Conservation (phyloP, 2,329 filamentous ascomycete genomes). For the Aspergillus puulaauensis region DNA sequence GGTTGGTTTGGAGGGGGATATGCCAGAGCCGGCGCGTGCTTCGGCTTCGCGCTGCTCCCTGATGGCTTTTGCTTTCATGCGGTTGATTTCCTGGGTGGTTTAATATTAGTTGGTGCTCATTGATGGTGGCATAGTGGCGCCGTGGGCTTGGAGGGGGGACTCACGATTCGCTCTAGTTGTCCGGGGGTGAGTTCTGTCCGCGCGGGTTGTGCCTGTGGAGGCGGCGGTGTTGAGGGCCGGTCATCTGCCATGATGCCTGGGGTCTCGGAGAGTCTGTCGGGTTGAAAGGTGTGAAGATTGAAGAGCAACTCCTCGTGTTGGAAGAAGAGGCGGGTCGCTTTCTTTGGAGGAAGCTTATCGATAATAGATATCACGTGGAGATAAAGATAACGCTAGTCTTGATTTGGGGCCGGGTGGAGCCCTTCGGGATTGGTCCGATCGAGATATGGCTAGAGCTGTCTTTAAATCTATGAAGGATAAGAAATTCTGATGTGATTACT, state of each 20-base stretch:
- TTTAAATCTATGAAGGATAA: no score
- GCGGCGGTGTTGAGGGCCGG: background rate
- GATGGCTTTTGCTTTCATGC: slow-evolving; percentile 83
- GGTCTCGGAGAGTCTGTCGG: no score
- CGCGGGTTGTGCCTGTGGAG: background rate
- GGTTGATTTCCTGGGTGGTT: slow-evolving; percentile 73
- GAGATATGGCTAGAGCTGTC: no score
- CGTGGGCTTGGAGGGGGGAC: slow-evolving; percentile 4
- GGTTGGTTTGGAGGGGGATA: slow-evolving; percentile 27
- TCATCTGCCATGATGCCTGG: background rate
- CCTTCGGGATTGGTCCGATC: no score
- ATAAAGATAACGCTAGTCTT: no score
- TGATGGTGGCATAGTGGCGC: background rate
- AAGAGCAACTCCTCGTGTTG: no score
- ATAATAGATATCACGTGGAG: no score
- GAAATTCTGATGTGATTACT: no score
- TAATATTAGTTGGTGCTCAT: slow-evolving; percentile 4
- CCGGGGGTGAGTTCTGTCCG: background rate
- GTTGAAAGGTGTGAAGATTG: no score
- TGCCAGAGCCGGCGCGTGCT: slow-evolving; percentile 28
- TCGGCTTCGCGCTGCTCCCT: slow-evolving; percentile 71
- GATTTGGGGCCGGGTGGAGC: no score
- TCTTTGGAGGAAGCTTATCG: no score
- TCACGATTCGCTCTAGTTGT: slow-evolving; percentile 54
- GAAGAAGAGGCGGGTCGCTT: no score